Base-by-base conservation (phyloP, 257 asterid genomes). In the Euphrasia confusa region DNA sequence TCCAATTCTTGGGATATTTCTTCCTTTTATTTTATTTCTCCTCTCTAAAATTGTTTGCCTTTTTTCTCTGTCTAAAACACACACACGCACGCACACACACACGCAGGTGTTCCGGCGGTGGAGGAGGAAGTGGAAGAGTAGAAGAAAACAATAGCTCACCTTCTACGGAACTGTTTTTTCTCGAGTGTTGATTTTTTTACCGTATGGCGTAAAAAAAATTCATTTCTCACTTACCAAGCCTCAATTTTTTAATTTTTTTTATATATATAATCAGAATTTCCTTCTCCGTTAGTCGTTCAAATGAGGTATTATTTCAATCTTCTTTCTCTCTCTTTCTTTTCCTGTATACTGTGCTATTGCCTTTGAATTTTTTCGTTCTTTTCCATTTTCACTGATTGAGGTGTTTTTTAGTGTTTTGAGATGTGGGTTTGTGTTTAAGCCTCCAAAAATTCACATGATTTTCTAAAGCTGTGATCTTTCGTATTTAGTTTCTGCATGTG, bases 61-160 rank as follows among this genome's bases (percentile, higher is more conserved):
- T 28, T 40, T 77, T 50, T 69, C 58, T 68, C 74, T 70, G 71
- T 71, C 72, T 72, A 52, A 39, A 40, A 67, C 67, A 45, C 63
- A 63, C 37, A 61, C 79, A 58, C 42, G 8, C 42, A 10, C 42
- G 10, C 42, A 1, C 71, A 45, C 63, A 63, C 71, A 45, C 63
- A 59, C 30, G 62, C 79, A 58, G 72, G 80, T 75, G 80, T 82
- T 72, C 77, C 83, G 87, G 83, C 91, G 91, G 81, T 80, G 75
- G 88, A 61, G 80, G 61, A 79, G 89, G 87, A 81, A 88, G 88
- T 78, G 82, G 76, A 82, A 67, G 96, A 85, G 95, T 88, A 75
- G 84, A 88, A 74, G 98, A 70, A 82, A 91, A 45, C 89, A 73
- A 78, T 85, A 85, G 60, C 86, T 84, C 86, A 75, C 72, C 94